Percentiles rank a stretch among this genome's conserved stretches.
Evolutionary conservation across 306 rosid genomes (phyloP).

Genomic region (Sicyos baderoa): DNA sequence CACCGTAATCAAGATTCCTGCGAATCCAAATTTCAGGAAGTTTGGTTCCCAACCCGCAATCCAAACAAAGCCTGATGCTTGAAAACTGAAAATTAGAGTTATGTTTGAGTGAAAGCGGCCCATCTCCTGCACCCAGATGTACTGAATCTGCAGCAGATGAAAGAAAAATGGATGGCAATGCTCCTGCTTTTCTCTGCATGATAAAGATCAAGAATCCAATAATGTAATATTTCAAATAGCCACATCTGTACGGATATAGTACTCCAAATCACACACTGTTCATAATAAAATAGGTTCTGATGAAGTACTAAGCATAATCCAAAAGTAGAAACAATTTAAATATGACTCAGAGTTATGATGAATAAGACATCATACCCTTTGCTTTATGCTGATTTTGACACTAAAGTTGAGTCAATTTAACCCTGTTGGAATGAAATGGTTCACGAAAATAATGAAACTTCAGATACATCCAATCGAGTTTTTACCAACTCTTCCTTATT

Average conservation of each 20-base stretch:
- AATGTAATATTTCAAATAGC: not conserved
- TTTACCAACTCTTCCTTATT: too few relatives aligned
- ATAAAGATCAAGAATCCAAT: not conserved
- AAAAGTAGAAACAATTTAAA: not conserved
- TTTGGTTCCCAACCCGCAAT: too few relatives aligned
- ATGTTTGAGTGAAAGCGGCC: constrained; percentile 9
- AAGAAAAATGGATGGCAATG: constrained; percentile 15
- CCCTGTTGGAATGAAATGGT: not conserved
- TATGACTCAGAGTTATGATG: not conserved
- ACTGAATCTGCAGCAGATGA: not conserved
- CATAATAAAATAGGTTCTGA: constrained; percentile 9
- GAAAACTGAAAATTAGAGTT: constrained; percentile 6
- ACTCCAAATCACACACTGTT: not conserved
- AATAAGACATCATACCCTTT: not conserved
- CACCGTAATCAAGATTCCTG: too few relatives aligned
- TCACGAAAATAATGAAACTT: not conserved
- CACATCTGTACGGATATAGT: constrained; percentile 8
- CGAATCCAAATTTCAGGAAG: too few relatives aligned
- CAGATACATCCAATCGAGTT: too few relatives aligned
- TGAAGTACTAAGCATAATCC: constrained; percentile 9
- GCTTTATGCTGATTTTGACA: not conserved
- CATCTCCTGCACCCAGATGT: constrained; percentile 18
- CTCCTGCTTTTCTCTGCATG: constrained; percentile 9
- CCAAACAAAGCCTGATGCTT: too few relatives aligned
- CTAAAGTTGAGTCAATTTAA: not conserved